Percentiles rank a stretch among this genome's conserved stretches.
These are phyloP conservation scores for Colletotrichum sp. DNA, from an alignment of 2,329 filamentous ascomycete species.

Conservation along the genomic window DNA sequence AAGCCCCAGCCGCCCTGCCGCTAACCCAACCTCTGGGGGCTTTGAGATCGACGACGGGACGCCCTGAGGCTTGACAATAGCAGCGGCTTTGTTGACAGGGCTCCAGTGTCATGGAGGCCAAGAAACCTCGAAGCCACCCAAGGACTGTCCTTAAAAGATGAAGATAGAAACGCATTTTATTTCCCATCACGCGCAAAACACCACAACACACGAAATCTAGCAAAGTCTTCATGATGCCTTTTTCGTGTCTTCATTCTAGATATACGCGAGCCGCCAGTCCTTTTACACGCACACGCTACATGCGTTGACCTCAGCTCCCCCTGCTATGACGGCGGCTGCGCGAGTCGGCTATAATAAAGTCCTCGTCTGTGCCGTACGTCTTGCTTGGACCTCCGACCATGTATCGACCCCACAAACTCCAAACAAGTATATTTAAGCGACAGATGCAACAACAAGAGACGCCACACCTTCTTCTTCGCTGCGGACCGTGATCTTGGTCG, in stretches of 20 bases:
- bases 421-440: constrained; percentile 62
- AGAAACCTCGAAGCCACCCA: neutral
- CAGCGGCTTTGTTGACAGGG: neutral
- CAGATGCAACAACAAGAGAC: constrained; percentile 79
- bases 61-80: neutral
- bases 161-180: neutral
- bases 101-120: neutral
- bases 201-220: neutral
- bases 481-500: constrained; percentile 91
- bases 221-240: neutral
- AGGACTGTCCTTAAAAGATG: neutral
- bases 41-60: neutral
- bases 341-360: constrained; percentile 8
- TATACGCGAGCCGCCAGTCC: constrained; percentile 14
- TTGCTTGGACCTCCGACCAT: constrained; percentile 17
- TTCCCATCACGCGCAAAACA: neutral
- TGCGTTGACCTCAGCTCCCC: neutral
- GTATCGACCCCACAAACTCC: constrained; percentile 20
- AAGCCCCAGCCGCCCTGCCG: neutral
- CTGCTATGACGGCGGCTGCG: constrained; percentile 2
- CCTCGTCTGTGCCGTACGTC: constrained; percentile 7
- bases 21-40: neutral
- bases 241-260: constrained; percentile 21
- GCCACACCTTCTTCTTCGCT: constrained; percentile 94
- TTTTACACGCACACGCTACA: constrained; percentile 3